These are phyloP conservation scores for Megacollybia platyphylla DNA, from an alignment of 1,284 basidiomycete species.

Conservation along the genomic window DNA sequence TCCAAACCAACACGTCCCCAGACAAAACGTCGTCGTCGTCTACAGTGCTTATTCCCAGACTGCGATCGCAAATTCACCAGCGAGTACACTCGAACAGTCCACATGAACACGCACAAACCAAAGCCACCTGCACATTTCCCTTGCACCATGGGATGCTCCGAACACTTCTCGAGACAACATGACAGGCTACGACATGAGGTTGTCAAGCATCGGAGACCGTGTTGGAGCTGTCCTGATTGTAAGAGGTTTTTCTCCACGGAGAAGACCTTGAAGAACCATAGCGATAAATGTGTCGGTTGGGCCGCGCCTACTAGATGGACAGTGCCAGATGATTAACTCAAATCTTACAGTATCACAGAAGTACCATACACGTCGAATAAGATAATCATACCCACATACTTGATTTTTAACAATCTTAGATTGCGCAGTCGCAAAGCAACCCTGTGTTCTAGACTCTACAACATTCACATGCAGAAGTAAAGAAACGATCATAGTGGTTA, in stretches of 20 bases:
- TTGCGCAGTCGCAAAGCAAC: no score
- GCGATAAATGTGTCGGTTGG: slow-evolving; percentile 1
- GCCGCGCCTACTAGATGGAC: neutral
- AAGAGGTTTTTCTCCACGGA: slow-evolving; percentile 10
- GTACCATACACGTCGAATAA: no score
- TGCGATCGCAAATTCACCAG: slow-evolving; percentile 11
- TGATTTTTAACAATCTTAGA: no score
- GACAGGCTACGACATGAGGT: slow-evolving; percentile 14
- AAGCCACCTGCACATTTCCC: slow-evolving; percentile 8
- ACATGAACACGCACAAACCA: slow-evolving; percentile 8
- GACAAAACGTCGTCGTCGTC: neutral
- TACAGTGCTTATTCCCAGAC: slow-evolving; percentile 8
- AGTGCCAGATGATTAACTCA: neutral
- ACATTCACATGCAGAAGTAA: no score
- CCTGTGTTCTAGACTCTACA: no score
- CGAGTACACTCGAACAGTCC: slow-evolving; percentile 9
- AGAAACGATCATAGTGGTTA: no score
- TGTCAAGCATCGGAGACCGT: slow-evolving; percentile 11
- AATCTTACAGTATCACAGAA: no score
- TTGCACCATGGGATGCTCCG: slow-evolving; percentile 11
- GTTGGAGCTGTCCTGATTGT: slow-evolving; percentile 11
- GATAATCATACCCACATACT: no score
- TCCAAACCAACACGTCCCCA: neutral
- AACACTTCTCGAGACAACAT: slow-evolving; percentile 13
- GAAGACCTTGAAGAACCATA: neutral